A percentile compares a stretch with the other conserved stretches of the same genome.
Evolutionary conservation across 192 early-diverging fungal species (phyloP).

Genomic region (Dissophora ornata): DNA sequence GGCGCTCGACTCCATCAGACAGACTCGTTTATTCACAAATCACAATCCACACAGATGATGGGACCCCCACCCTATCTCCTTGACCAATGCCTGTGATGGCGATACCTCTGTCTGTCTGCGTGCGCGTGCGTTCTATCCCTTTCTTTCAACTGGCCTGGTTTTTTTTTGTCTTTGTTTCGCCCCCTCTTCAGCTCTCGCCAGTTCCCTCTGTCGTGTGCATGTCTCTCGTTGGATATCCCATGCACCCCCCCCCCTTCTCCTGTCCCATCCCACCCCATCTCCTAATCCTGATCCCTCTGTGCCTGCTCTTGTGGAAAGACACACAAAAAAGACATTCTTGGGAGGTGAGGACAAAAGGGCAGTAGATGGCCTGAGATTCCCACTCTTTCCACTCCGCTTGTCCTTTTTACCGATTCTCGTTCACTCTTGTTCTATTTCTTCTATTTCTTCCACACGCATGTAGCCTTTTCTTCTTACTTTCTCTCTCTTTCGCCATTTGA

Average conservation of each 20-base stretch:
- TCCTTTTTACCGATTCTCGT: conserved; percentile 14
- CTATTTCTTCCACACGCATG: neutral
- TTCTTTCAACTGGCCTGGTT: too few species aligned
- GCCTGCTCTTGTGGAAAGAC: too few species aligned
- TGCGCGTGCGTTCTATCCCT: too few species aligned
- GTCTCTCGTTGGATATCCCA: too few species aligned
- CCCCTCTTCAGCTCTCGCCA: neutral
- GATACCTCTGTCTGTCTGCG: too few species aligned
- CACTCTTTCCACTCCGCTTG: conserved; percentile 16
- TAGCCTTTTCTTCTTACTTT: neutral
- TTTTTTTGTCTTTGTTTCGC: too few species aligned
- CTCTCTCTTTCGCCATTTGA: too few species aligned
- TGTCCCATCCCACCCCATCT: conserved; percentile 16
- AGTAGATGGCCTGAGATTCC: conserved; percentile 9
- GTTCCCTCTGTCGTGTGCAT: neutral
- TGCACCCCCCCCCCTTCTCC: neutral
- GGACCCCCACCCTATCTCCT: too few species aligned
- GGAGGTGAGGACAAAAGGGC: neutral
- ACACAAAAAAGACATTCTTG: neutral
- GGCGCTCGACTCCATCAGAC: too few species aligned
- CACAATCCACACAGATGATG: too few species aligned
- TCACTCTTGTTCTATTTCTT: conserved; percentile 13
- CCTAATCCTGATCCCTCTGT: neutral
- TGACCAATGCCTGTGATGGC: too few species aligned
- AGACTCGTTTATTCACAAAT: too few species aligned